Evolutionary conservation across 1,284 basidiomycete genomes (phyloP), one percentile per base, ranked within the genome.

Genomic region (Ceratobasidium sp.): DNA sequence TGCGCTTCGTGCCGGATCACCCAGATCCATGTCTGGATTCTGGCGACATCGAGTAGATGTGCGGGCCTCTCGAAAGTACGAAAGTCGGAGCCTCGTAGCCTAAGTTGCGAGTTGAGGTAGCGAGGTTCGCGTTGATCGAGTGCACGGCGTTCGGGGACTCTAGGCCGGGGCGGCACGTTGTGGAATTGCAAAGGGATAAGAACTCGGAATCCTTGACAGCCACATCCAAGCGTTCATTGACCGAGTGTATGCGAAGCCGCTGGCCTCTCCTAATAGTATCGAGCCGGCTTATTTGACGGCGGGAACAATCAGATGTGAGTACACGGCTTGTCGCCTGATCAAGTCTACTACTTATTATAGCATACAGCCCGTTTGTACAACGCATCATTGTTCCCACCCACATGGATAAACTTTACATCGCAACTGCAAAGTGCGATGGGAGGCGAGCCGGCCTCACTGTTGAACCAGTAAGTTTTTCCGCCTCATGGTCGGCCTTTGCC

Each of bases 101-200:
- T n/a, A 36, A 36, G 33, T 4, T 36, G 33, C 33, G 33, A 36
- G 11, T 36, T 36, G 33, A 36, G 33, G 79, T 53, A 74, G 76
- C 6, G 72, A 76, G 70, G 79, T 78, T 44, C 7, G 68, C 47
- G 13, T 47, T 27, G 36, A 19, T 42, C 14, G 8, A 30, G 5
- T 25, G 2, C 36, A 50, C 27, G 21, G n/a, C 62, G 23, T 27
- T 23, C 29, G 25, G 27, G 14, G 36, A 47, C 33, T 25, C 16
- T 57, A 78, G 76, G 77, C 76, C 5, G 78, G 78, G 0, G 76
- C 77, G 1, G 54, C 70, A 0, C 57, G 59, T 11, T 80, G 78
- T 67, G 72, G 77, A 14, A 71, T 80, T 11, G 57, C 50, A 14
- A 50, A 13, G 8, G 73, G 29, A 53, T 41, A 7, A 36, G 5